Percentiles rank a stretch among this genome's conserved stretches.
phyloP scores from a whole-genome alignment of 192 early-diverging fungal species.

The Phycomyces nitens region DNA sequence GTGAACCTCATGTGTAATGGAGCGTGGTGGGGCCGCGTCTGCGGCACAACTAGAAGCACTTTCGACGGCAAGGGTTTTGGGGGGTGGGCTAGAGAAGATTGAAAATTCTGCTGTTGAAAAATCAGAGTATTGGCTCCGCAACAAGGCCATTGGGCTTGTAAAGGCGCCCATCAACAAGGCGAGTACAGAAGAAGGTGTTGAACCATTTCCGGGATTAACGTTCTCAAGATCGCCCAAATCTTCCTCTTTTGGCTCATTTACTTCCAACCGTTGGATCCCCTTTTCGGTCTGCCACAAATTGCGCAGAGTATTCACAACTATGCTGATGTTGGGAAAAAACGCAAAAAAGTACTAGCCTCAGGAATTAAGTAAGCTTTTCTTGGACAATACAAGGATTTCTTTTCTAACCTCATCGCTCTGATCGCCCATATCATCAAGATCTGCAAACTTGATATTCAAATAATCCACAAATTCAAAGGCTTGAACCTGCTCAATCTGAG shows the following conservation, averaged over 20 bases:
- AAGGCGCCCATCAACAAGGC: neutral
- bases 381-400: too few relatives aligned
- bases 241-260: neutral
- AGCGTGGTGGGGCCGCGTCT: neutral
- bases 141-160: neutral
- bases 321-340: conserved; percentile 51
- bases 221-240: too few relatives aligned
- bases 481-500: conserved; percentile 45
- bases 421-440: conserved; percentile 36
- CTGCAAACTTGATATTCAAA: conserved; percentile 48
- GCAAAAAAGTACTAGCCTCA: conserved; percentile 56
- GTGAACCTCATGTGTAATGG: neutral
- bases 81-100: neutral
- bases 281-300: neutral
- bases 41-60: neutral
- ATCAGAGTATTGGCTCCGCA: neutral
- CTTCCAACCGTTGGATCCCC: neutral
- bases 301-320: conserved; percentile 29
- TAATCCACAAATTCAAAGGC: conserved; percentile 48
- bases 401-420: conserved; percentile 15
- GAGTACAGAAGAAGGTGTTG: conserved; percentile 19
- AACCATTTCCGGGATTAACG: too few relatives aligned
- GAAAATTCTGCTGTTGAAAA: conserved; percentile 28
- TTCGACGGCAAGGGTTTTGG: neutral
- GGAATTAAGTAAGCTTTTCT: neutral